These are phyloP conservation scores for Claviceps cyperi DNA, from an alignment of 2,329 filamentous ascomycete species.

Conservation along the genomic window DNA sequence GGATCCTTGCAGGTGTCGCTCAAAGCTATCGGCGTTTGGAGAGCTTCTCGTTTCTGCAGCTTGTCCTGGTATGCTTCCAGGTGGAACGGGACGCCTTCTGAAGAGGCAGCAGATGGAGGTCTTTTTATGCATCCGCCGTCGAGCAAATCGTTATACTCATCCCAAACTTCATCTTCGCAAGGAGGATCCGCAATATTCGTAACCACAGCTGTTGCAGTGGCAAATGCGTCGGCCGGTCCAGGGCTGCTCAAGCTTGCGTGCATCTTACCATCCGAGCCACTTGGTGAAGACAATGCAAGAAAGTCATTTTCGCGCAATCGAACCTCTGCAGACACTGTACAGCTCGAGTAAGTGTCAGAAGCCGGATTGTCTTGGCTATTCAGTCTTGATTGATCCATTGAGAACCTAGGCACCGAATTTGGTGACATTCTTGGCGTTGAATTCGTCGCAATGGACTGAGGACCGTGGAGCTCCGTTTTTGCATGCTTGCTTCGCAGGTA, in stretches of 20 bases:
- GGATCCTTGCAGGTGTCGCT: constrained; percentile 17
- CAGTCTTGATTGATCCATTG: constrained; percentile 20
- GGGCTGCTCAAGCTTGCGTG: constrained; percentile 49
- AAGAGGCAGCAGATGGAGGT: constrained; percentile 39
- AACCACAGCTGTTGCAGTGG: constrained; percentile 50
- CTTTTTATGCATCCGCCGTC: constrained; percentile 40
- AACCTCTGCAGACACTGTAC: constrained; percentile 17
- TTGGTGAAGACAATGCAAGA: constrained; percentile 56
- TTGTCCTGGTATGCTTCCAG: constrained; percentile 33
- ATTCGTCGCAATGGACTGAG: constrained; percentile 32
- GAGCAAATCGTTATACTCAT: constrained; percentile 82
- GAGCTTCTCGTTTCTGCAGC: constrained; percentile 19
- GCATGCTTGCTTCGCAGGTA: constrained; percentile 20
- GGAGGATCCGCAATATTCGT: constrained; percentile 47
- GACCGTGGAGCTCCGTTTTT: constrained; percentile 13
- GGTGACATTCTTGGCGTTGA: constrained; percentile 28
- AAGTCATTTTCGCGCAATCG: constrained; percentile 43
- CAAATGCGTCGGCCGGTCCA: constrained; percentile 38
- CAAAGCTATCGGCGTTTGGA: constrained; percentile 35
- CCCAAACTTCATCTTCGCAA: constrained; percentile 80
- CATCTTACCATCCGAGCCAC: constrained; percentile 49
- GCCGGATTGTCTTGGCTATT: constrained; percentile 18
- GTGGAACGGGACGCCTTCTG: constrained; percentile 40
- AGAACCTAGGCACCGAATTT: constrained; percentile 23
- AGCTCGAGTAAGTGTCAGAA: constrained; percentile 16